Conservation (phyloP, 495 filamentous ascomycete species). For the Staphylotrichum longicolle region DNA sequence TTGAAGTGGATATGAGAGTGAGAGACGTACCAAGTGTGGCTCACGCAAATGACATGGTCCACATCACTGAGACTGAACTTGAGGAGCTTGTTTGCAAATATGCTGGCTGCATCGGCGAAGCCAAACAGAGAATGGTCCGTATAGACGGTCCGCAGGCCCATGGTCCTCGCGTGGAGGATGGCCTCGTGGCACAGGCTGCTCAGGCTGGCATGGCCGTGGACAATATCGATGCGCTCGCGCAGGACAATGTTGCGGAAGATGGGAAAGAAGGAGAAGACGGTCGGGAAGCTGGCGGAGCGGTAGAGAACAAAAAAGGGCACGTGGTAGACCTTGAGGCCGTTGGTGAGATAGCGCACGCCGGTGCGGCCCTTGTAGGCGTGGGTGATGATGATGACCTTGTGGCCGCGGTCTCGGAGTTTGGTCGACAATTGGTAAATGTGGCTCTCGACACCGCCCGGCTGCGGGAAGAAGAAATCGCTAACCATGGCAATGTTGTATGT, state of each 20-base stretch:
- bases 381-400: slow-evolving; percentile 97
- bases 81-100: slow-evolving; percentile 91
- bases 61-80: slow-evolving; percentile 97
- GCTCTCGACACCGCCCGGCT: slow-evolving; percentile 92
- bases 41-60: slow-evolving; percentile 96
- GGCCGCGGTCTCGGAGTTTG: slow-evolving; percentile 93
- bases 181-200: slow-evolving; percentile 93
- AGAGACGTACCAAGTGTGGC: slow-evolving; percentile 80
- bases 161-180: slow-evolving; percentile 91
- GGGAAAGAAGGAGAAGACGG: slow-evolving; percentile 97
- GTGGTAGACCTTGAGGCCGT: slow-evolving; percentile 97
- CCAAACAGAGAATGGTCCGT: slow-evolving; percentile 98
- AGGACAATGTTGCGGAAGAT: slow-evolving; percentile 94
- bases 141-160: slow-evolving; percentile 93
- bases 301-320: slow-evolving; percentile 95
- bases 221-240: slow-evolving; percentile 91
- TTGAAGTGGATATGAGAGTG: background rate
- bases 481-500: slow-evolving; percentile 78
- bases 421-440: slow-evolving; percentile 97
- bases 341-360: slow-evolving; percentile 94
- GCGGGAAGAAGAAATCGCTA: slow-evolving; percentile 98
- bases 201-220: slow-evolving; percentile 91
- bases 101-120: slow-evolving; percentile 94
- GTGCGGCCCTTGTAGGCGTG: slow-evolving; percentile 92
- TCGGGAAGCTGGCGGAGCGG: slow-evolving; percentile 90